Percentiles rank a stretch among this genome's conserved stretches.
These are phyloP conservation scores for Elongisporangium senticosum DNA, from an alignment of 352 stramenopile genomes.

Conservation along the genomic window DNA sequence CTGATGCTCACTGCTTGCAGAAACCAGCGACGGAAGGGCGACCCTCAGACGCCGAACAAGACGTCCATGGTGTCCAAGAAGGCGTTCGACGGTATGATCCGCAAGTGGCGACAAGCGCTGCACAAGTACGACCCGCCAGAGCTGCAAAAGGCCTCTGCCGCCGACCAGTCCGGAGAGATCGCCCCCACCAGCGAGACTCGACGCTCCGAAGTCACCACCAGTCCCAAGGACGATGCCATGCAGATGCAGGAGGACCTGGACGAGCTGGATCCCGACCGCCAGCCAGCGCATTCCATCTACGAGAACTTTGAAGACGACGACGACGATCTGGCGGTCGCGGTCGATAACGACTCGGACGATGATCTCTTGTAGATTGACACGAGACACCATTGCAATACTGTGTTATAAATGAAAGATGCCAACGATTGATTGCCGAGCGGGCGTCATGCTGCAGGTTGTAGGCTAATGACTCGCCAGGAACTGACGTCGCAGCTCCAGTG, in stretches of 20 bases:
- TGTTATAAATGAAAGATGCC: neutral
- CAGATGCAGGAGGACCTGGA: constrained; percentile 13
- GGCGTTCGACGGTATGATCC: constrained; percentile 72
- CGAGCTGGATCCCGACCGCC: constrained; percentile 16
- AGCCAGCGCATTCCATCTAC: constrained; percentile 42
- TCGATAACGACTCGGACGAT: constrained; percentile 50
- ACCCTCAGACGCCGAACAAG: constrained; percentile 83
- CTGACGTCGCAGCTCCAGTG: constrained; percentile 61
- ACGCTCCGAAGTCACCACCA: neutral
- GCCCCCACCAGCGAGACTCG: neutral
- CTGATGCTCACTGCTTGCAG: constrained; percentile 10
- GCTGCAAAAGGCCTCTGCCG: constrained; percentile 17
- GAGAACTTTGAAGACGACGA: constrained; percentile 71
- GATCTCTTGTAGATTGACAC: constrained; percentile 50
- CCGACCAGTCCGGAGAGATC: neutral
- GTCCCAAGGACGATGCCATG: neutral
- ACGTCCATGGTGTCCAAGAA: constrained; percentile 73
- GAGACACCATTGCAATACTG: neutral
- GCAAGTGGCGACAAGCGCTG: constrained; percentile 73
- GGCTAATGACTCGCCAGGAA: constrained; percentile 36
- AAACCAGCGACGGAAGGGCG: constrained; percentile 33
- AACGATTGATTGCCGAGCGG: neutral
- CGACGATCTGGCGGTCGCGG: constrained; percentile 23
- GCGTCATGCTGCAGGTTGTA: neutral
- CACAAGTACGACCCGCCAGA: constrained; percentile 79